Evolutionary conservation across 331 rosid species (phyloP), one percentile per base, ranked within the genome.

Genomic region (Rosa hybrid): DNA sequence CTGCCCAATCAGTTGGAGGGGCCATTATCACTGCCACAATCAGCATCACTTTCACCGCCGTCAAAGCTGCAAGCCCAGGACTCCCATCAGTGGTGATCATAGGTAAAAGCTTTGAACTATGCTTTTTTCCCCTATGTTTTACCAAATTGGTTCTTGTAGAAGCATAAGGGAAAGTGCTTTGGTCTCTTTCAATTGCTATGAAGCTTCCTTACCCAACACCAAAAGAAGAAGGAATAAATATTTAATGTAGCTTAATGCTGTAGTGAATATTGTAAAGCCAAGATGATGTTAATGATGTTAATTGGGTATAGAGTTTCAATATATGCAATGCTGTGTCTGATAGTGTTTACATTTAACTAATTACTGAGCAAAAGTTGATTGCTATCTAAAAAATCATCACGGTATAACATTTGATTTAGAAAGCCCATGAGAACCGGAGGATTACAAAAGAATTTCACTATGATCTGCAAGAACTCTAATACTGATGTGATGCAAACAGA

Each of bases 391-490:
- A 65, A 39, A 30, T 67, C 23, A 34, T 34, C 21, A 68, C 50
- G 12, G 82, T 79, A 83, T 80, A 76, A 68, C 56, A 45, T 81
- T 83, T 56, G 79, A 78, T 71, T 78, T 71, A 78, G 85, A 85
- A 77, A 70, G 74, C 68, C 56, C 81, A 21, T 68, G 84, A 83
- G 78, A 81, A 59, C 80, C 60, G 49, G 77, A 80, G 57, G 80
- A 65, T 83, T 85, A 77, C 86, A 80, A 86, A 34, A 86, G 81
- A 86, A 90, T 85, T 68, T 87, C 74, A 68, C 78, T 83, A 84
- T 83, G 63, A 75, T 79, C 83, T 68, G 83, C 51, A 78, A 48
- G 77, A 80, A 77, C 78, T 73, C 79, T 77, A 45, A 76, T 51
- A 81, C 82, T 80, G 81, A 30, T 65, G 21, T 62, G 68, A 86